Evolutionary conservation across 768 basidiomycete species (phyloP).

Genomic region (Kwoniella sp.): DNA sequence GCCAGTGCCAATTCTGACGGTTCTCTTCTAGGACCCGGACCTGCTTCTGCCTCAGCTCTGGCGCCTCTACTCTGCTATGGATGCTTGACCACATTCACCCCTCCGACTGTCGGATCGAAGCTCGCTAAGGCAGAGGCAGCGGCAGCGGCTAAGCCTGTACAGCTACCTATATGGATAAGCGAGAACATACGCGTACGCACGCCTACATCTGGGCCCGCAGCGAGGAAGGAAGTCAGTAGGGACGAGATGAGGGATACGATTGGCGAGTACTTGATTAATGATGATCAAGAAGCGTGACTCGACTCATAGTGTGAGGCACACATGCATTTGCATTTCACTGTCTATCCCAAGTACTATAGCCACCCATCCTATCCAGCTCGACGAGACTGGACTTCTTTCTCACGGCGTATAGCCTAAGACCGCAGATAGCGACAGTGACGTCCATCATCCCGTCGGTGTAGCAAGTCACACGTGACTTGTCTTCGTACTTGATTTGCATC

Average conservation of each 20-base stretch:
- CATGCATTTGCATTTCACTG: too few relatives aligned
- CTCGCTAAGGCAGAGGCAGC: neutral
- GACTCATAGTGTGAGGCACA: too few relatives aligned
- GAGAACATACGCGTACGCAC: constrained; percentile 17
- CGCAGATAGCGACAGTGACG: too few relatives aligned
- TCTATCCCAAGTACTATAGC: too few relatives aligned
- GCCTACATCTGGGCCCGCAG: too few relatives aligned
- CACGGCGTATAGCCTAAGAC: too few relatives aligned
- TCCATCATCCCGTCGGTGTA: too few relatives aligned
- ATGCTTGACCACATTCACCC: constrained; percentile 50
- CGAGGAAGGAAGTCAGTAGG: constrained; percentile 12
- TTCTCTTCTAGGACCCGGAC: neutral
- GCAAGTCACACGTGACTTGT: too few relatives aligned
- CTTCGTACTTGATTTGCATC: too few relatives aligned
- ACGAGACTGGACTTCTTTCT: too few relatives aligned
- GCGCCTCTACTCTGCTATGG: constrained; percentile 49
- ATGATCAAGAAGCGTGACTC: constrained; percentile 24
- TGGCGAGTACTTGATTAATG: constrained; percentile 42
- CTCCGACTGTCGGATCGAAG: constrained; percentile 16
- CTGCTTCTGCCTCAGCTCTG: constrained; percentile 12
- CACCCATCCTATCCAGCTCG: too few relatives aligned
- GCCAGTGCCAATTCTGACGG: neutral
- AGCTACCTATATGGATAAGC: constrained; percentile 42
- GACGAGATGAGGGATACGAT: constrained; percentile 44
- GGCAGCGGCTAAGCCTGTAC: constrained; percentile 13